Evolutionary conservation across 345 rosid genomes (phyloP), one percentile per base, ranked within the genome.

Genomic region (Rhodomyrtus tomentosa): DNA sequence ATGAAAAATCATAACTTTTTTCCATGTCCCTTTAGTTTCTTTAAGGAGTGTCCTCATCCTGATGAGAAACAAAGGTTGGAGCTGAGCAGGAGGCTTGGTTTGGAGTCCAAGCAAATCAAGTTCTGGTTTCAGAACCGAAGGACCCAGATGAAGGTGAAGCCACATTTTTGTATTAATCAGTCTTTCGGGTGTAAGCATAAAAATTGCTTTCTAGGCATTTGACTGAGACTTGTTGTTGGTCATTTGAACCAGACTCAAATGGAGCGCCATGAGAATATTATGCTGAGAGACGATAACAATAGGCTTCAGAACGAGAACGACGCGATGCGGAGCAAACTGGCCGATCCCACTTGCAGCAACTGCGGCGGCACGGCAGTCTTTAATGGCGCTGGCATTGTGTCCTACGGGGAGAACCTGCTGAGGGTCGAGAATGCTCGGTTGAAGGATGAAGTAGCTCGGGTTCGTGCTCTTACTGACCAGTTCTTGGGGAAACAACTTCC

Each of bases 51-150:
- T 82, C 96, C 95, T 85, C 95, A 93, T 85, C 98, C 98, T 5
- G 93, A 91, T 84, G 96, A 93, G 83, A 92, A 92, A 82, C 95
- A 91, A 87, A 91, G 96, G 86, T 10, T 48, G 76, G 94, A 90
- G 72, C 92, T 93, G 68, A 89, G 95, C 84, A 87, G 85, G 81
- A 90, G 87, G 87, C 94, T 95, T 85, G 87, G 91, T 83, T 85
- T 93, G 83, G 95, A 89, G 83, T 81, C 83, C 74, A 92, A 82
- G 84, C 96, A 95, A 88, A 91, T 93, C 87, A 95, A 95, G 88
- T 93, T 93, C 80, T 95, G 98, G 98, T 95, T 95, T 87, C 98
- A 95, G 82, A 95, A 95, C 85, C 85, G 93, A 82, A 88, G 98
- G 85, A 93, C 96, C n/a, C 98, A 95, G 76, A 88, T 93, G 92